Percentiles rank a stretch among this genome's conserved stretches.
These are phyloP conservation scores for Neonothopanus nambi DNA, from an alignment of 1,284 basidiomycete species.

Conservation along the genomic window DNA sequence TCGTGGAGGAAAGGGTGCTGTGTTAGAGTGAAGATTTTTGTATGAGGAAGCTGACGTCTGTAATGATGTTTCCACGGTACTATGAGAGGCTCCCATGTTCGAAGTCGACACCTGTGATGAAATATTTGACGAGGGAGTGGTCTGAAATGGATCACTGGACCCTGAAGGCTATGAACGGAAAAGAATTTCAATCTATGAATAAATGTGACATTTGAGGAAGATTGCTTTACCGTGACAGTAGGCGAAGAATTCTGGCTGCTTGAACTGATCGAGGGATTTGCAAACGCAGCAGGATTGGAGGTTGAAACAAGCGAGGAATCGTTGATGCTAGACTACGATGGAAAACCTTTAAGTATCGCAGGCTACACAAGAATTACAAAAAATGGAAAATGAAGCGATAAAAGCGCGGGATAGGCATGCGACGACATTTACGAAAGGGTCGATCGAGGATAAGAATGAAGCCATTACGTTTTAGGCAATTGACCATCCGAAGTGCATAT, in stretches of 20 bases:
- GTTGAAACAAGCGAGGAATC: no score
- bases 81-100: constrained; percentile 8
- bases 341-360: no score
- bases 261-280: background rate
- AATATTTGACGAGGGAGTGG: background rate
- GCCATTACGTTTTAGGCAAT: no score
- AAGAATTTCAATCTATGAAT: background rate
- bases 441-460: no score
- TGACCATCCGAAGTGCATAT: no score
- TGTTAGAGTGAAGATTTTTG: background rate
- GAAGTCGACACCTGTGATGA: background rate
- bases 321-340: no score
- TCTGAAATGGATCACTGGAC: constrained; percentile 3
- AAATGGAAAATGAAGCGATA: no score
- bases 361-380: no score
- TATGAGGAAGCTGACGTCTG: background rate
- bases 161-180: constrained; percentile 3
- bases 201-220: background rate
- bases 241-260: background rate
- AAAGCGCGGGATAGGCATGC: no score
- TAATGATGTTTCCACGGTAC: background rate
- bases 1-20: background rate
- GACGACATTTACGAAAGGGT: no score
- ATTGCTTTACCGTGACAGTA: background rate
- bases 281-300: no score